phyloP scores from a whole-genome alignment of 768 basidiomycete genomes.

The Xanthoconium stramineum region DNA sequence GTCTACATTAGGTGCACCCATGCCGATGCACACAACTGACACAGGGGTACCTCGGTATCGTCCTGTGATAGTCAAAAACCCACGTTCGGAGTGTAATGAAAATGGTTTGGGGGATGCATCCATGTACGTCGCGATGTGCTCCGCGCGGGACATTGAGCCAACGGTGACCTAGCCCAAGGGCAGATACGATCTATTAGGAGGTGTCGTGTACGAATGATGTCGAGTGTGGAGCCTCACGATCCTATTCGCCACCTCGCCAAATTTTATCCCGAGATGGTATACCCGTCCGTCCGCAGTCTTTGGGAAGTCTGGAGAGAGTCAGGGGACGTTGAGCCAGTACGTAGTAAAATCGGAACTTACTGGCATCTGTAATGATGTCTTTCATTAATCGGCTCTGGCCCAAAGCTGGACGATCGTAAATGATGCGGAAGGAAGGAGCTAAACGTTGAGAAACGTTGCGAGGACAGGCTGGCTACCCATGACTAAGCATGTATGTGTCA shows the following conservation, averaged over 20 bases:
- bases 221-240: conserved; percentile 45
- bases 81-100: conserved; percentile 65
- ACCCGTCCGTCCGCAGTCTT: conserved; percentile 69
- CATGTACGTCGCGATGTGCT: conserved; percentile 53
- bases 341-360: conserved; percentile 39
- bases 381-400: conserved; percentile 45
- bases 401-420: background rate
- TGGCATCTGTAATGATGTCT: conserved; percentile 60
- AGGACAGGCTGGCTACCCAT: background rate
- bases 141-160: conserved; percentile 67
- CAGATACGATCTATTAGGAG: background rate
- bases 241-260: conserved; percentile 78
- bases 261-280: conserved; percentile 73
- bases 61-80: conserved; percentile 72
- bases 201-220: background rate
- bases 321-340: background rate
- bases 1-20: conserved; percentile 81
- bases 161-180: conserved; percentile 57
- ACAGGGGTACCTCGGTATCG: conserved; percentile 60
- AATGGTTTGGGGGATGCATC: conserved; percentile 61
- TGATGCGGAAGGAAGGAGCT: background rate
- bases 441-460: background rate
- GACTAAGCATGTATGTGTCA: conserved; percentile 9
- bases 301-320: conserved; percentile 59
- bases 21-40: conserved; percentile 76